These are phyloP conservation scores for Thraustochytrium striatum DNA, from an alignment of 352 stramenopile genomes.

Conservation along the genomic window DNA sequence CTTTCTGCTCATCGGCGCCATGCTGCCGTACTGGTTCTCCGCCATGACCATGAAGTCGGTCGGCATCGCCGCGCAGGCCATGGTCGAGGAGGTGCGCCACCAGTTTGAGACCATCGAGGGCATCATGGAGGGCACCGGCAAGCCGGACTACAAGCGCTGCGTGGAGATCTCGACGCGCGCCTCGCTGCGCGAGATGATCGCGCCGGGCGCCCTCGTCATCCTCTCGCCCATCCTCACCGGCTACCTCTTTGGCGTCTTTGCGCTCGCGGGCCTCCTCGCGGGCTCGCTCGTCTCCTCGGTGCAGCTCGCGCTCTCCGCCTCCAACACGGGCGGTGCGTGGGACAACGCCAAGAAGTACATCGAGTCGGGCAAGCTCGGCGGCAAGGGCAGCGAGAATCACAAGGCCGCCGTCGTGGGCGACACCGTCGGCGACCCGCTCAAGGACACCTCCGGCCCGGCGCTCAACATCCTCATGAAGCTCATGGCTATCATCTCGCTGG, in stretches of 20 bases:
- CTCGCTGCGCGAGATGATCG: conserved; percentile 97
- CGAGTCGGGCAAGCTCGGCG: conserved; percentile 81
- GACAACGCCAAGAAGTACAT: conserved; percentile 99
- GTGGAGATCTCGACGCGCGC: conserved; percentile 99
- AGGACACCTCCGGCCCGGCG: conserved; percentile 98
- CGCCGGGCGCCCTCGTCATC: conserved; percentile 94
- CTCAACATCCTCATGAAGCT: conserved; percentile 99
- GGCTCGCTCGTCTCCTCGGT: conserved; percentile 90
- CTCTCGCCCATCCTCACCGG: conserved; percentile 94
- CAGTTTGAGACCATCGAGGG: conserved; percentile 97
- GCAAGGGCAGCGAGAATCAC: conserved; percentile 94
- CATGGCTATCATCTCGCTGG: conserved; percentile 97
- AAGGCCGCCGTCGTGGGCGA: conserved; percentile 95
- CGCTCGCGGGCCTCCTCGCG: conserved; percentile 93
- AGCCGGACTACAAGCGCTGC: conserved; percentile 84
- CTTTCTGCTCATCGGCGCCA: conserved; percentile 97
- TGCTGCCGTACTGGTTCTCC: conserved; percentile 99
- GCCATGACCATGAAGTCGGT: conserved; percentile 99
- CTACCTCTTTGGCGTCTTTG: conserved; percentile 95
- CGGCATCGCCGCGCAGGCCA: conserved; percentile 93
- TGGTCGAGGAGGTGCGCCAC: conserved; percentile 98
- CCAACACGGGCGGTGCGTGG: conserved; percentile 98
- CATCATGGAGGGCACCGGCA: conserved; percentile 59
- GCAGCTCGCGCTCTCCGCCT: conserved; percentile 97
- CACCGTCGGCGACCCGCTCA: conserved; percentile 98